Evolutionary conservation across 192 early-diverging fungal genomes (phyloP), one percentile per base, ranked within the genome.

Genomic region (Backusella macrospora): DNA sequence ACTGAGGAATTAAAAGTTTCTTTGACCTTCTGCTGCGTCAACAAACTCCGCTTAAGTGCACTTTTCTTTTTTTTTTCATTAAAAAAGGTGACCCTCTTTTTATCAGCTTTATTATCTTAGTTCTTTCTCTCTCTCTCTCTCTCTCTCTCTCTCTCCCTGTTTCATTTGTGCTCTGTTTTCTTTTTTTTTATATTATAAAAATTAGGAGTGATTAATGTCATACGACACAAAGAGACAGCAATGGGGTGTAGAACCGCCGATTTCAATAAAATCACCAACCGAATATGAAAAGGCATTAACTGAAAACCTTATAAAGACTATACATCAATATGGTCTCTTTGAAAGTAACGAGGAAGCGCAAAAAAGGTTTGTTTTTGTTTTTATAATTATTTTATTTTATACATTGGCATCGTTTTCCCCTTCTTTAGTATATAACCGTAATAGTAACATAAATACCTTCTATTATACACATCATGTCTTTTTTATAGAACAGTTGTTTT

Each of bases 331-430:
- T 71, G 91, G 91, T 38, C 88, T 93, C 66, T 99, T 95, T 83
- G 97, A 99, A 78, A 91, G 87, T 72, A 90, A 92, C 18, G 90
- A 94, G 43, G 96, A 96, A 69, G 89, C 92, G 66, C 86, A 86
- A 44, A 90, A 91, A 73, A 90, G 97, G 92, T 93, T 88, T 70
- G 40, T 65, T 39, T 23, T 29, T 3, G 10, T 15, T 47, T 37
- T 9, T n/a, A 15, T 6, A 49, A 34, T 34, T 34, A 34, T 34
- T 21, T 13, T 3, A n/a, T 64, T 64, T 38, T 3, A n/a, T 9
- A 64, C 14, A 26, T 14, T 12, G 37, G 29, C 29, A 34, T 34
- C 29, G 29, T 34, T 34, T 34, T 34, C 2, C 26, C 1, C 42
- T 26, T 52, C 46, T 21, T 73, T n/a, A 23, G 14, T 47, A 26